Evolutionary conservation across 495 filamentous ascomycete genomes (phyloP), one percentile per base, ranked within the genome.

Genomic region (Penicillium paxilli): DNA sequence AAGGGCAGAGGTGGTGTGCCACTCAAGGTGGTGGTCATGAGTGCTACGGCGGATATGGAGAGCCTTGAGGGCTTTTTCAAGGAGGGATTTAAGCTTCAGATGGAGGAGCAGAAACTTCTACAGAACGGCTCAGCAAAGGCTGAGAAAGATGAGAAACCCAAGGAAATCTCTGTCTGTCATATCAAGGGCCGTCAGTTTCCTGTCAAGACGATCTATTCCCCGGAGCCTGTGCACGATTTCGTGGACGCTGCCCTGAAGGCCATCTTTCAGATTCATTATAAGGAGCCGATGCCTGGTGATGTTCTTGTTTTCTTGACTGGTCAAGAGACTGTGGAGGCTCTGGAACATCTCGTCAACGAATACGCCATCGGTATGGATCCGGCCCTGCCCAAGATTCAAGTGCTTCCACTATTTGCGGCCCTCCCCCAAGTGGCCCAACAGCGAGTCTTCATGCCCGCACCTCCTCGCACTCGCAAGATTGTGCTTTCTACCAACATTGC

Each of bases 401-500:
- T 85, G 20, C 75, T 90, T n/a, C 88, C 88, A 2, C 75, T 91
- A 1, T 91, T 89, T 56, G 87, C 88, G 17, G 86, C 85, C 12
- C 76, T 91, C 7, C 82, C 88, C 8, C 88, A 92, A 52, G 77
- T 80, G 54, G 86, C 87, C 1, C 95, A 99, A 60, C 89, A 96
- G 59, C 79, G 84, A 17, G 89, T 92, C 21, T 99, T 99, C 64
- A 77, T 84, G 21, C 89, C 87, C 5, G 78, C 90, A 23, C 87
- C 89, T 1, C 81, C 83, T 9, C 77, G 78, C 17, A 96, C 88
- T 0, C 82, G 95, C 33, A 99, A 98, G 61, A 72, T 99, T 7
- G 90, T 99, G 10, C 78, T 99, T 3, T 83, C 92, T 0, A 99
- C 95, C 12, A 99, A 99, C 68, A 97, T 99, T 57, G 95, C 95